Percentiles rank a stretch among this genome's conserved stretches.
Conservation (phyloP, 2,329 filamentous ascomycete species). For the Ophiostoma tasmaniense region DNA sequence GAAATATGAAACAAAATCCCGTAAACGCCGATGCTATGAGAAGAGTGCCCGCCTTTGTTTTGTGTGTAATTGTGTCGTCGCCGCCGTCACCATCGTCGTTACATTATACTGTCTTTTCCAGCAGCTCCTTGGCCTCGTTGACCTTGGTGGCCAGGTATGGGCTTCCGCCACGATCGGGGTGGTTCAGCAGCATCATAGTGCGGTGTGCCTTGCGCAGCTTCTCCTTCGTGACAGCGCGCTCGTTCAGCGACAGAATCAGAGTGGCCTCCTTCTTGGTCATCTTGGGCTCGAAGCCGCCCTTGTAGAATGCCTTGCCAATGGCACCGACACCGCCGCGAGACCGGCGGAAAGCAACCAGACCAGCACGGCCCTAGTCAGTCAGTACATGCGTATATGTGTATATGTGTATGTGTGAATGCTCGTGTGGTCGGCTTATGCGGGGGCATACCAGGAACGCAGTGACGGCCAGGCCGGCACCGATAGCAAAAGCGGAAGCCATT, state of each 20-base stretch:
- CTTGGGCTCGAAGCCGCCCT: slow-evolving; percentile 92
- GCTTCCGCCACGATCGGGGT: slow-evolving; percentile 92
- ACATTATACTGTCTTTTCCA: slow-evolving; percentile 57
- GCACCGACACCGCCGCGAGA: slow-evolving; percentile 70
- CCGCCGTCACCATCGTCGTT: neutral
- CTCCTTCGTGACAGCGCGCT: slow-evolving; percentile 80
- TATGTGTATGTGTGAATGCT: neutral
- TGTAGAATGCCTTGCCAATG: slow-evolving; percentile 89
- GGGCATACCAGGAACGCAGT: slow-evolving; percentile 53
- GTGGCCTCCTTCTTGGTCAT: slow-evolving; percentile 91
- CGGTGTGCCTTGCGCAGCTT: slow-evolving; percentile 93
- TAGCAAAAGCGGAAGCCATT: slow-evolving; percentile 52
- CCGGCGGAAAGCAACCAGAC: slow-evolving; percentile 77
- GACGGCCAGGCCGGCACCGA: slow-evolving; percentile 53
- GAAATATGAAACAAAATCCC: slow-evolving; percentile 3
- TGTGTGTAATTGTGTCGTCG: neutral
- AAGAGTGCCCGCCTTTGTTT: slow-evolving; percentile 1
- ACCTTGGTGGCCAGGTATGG: slow-evolving; percentile 96
- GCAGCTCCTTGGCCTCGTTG: slow-evolving; percentile 93
- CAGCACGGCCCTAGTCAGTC: slow-evolving; percentile 68
- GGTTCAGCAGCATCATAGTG: slow-evolving; percentile 92
- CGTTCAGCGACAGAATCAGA: slow-evolving; percentile 80
- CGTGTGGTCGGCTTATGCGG: neutral
- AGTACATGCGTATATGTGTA: slow-evolving; percentile 7
- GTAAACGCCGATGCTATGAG: slow-evolving; percentile 14